phyloP scores from a whole-genome alignment of 2,329 filamentous ascomycete genomes.

The Colletotrichum musicola region DNA sequence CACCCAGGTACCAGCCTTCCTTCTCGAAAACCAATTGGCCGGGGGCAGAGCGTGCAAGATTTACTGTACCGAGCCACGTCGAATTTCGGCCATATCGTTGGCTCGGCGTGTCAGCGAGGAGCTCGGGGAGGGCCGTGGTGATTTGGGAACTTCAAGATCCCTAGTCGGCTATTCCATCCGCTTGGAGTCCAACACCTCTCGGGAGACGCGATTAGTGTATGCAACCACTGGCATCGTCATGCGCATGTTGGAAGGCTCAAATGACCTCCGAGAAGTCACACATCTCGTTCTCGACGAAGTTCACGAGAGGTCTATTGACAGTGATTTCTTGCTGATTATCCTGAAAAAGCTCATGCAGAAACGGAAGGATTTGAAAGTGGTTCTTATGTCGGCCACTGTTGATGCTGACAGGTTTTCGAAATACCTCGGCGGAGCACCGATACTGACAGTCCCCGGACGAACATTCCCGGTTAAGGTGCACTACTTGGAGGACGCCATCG shows the following conservation, averaged over 20 bases:
- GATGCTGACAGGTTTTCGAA: constrained; percentile 91
- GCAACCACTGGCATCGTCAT: constrained; percentile 95
- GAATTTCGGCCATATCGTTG: constrained; percentile 95
- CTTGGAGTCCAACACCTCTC: constrained; percentile 86
- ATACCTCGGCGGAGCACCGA: constrained; percentile 87
- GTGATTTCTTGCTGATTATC: constrained; percentile 94
- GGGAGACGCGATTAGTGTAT: constrained; percentile 87
- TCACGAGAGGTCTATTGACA: constrained; percentile 95
- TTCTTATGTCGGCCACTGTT: constrained; percentile 98
- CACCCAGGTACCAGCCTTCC: constrained; percentile 94
- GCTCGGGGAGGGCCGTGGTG: constrained; percentile 84
- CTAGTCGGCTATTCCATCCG: constrained; percentile 95
- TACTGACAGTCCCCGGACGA: constrained; percentile 90
- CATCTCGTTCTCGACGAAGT: constrained; percentile 98
- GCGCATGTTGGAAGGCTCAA: constrained; percentile 92
- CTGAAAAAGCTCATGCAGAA: constrained; percentile 83
- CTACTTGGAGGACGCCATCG: constrained; percentile 93
- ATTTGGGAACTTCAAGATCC: constrained; percentile 85
- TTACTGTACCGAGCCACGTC: constrained; percentile 93
- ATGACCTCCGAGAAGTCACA: constrained; percentile 88
- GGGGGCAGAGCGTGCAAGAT: constrained; percentile 88
- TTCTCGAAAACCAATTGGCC: constrained; percentile 88
- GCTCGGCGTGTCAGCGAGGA: constrained; percentile 95
- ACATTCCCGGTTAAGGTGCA: constrained; percentile 92
- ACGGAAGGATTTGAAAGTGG: constrained; percentile 87